Evolutionary conservation across 1,284 basidiomycete genomes (phyloP), one percentile per base, ranked within the genome.

Genomic region (Amylostereum chailletii): DNA sequence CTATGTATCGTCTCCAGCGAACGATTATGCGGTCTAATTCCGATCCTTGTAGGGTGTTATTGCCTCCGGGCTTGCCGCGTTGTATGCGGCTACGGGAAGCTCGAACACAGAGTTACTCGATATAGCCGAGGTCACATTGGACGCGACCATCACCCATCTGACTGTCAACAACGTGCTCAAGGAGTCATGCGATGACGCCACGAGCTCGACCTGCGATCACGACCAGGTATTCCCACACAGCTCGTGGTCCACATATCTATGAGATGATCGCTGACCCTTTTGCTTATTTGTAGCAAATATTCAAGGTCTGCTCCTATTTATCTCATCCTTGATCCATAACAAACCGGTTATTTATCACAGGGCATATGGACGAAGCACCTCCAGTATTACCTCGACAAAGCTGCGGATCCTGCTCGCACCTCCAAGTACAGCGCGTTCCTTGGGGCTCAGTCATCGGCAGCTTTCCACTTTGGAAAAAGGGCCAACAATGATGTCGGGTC

Each of bases 141-240:
- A 77, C 55, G 75, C 75, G 0, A 74, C 74, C 19, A 72, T 77
- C 11, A 46, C 55, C 8, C 62, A 58, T 30, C 60, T 75, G 42
- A 70, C 72, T 1, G 55, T 51, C 5, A 66, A 71, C 54, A 58
- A 60, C 49, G 69, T 75, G 51, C 64, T 79, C 39, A 72, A 65
- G 55, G 77, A 79, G 59, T 70, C 74, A 2, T 79, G 77, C 52
- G 77, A 79, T 54, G 60, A 73, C 49, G 68, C 69, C 19, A 56
- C 60, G 27, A 51, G 65, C 29, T 42, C 67, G 1, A 59, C 63
- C 29, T 79, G 77, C 57, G 60, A 79, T 56, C 57, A 65, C 32
- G 74, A 79, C 54, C 76, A 78, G 67, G 73, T 72, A 19, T 19
- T 19, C 19, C 19, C 19, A 19, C 19, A 19, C 19, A 19, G 19